These are phyloP conservation scores for Henckelia pumila DNA, from an alignment of 257 asterid genomes.

Conservation along the genomic window DNA sequence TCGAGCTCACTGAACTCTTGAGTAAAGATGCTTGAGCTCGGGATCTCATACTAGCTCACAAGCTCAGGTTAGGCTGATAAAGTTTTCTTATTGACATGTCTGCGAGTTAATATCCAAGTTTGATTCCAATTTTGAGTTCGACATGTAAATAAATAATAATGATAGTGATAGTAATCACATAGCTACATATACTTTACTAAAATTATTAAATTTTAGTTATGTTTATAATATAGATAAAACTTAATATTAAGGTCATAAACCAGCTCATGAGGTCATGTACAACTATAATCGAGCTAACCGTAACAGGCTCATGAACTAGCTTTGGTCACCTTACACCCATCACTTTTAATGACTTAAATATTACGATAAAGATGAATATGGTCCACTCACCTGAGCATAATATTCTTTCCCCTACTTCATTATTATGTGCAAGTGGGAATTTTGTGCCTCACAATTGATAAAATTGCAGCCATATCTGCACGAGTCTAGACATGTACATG, in stretches of 20 bases:
- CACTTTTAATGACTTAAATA: background rate
- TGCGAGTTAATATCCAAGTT: too few species aligned
- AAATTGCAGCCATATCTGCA: slow-evolving; percentile 87
- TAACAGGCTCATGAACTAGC: background rate
- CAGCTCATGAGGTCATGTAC: background rate
- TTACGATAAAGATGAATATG: background rate
- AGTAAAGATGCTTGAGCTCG: background rate
- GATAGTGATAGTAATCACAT: too few species aligned
- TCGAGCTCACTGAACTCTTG: background rate
- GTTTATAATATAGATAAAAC: too few species aligned
- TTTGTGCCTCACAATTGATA: background rate
- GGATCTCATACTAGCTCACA: background rate
- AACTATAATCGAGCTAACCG: background rate
- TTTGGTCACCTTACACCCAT: background rate
- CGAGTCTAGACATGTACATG: slow-evolving; percentile 94
- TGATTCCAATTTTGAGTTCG: too few species aligned
- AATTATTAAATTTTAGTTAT: too few species aligned
- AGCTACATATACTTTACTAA: too few species aligned
- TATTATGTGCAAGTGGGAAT: background rate
- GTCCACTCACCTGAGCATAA: background rate
- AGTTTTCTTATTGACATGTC: too few species aligned
- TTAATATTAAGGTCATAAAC: too few species aligned
- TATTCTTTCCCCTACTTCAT: background rate
- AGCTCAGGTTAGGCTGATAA: too few species aligned
- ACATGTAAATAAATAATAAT: too few species aligned